Conservation (phyloP, 768 basidiomycete genomes). For the Panaeolus cyanescens region DNA sequence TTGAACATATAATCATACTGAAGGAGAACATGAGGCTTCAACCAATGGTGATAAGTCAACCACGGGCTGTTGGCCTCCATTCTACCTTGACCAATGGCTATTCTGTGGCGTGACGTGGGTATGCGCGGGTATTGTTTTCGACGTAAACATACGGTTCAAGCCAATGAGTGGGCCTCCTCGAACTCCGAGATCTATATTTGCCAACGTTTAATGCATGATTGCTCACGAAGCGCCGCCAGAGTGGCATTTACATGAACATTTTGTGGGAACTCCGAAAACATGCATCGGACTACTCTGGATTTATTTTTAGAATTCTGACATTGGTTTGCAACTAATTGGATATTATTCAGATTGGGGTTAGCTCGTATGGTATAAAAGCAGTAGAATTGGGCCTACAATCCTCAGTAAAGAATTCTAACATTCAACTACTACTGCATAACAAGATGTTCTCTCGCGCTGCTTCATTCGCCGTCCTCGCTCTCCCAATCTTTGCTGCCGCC, state of each 20-base stretch:
- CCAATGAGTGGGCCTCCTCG: neutral
- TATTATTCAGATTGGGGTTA: too few relatives aligned
- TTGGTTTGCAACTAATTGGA: too few relatives aligned
- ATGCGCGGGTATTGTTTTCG: neutral
- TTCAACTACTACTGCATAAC: neutral
- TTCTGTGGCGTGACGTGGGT: neutral
- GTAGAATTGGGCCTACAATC: neutral
- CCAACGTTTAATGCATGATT: neutral
- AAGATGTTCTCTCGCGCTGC: conserved; percentile 13
- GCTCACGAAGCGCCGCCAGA: neutral
- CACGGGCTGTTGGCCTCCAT: neutral
- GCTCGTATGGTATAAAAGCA: neutral
- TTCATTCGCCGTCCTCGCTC: conserved; percentile 8
- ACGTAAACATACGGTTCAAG: neutral
- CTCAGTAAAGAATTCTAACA: neutral
- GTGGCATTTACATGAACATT: neutral
- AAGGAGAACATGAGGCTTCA: neutral
- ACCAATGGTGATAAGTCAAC: neutral
- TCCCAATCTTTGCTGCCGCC: conserved; percentile 10
- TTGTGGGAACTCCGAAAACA: neutral
- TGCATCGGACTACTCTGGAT: too few relatives aligned
- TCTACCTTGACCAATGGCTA: neutral
- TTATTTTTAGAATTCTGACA: too few relatives aligned
- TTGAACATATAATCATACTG: too few relatives aligned
- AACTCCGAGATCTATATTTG: neutral